These are phyloP conservation scores for Leccinum barrowsii DNA, from an alignment of 768 basidiomycete genomes.

Conservation along the genomic window DNA sequence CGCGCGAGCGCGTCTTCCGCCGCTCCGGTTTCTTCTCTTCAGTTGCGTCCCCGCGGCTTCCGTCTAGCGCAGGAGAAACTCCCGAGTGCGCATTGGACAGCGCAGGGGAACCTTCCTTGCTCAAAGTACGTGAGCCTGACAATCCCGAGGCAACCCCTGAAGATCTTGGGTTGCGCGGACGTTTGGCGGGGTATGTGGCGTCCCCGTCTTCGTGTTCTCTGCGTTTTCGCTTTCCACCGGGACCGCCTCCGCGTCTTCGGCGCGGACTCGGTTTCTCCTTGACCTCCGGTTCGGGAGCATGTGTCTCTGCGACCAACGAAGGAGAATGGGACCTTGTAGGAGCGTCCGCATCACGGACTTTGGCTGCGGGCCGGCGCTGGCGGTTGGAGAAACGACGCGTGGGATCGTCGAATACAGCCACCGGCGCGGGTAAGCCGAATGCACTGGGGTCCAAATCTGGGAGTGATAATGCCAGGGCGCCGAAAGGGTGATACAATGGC, in stretches of 20 bases:
- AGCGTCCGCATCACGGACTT: slow-evolving; percentile 47
- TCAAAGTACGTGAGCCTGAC: slow-evolving; percentile 20
- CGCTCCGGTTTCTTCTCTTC: slow-evolving; percentile 35
- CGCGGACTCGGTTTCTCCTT: slow-evolving; percentile 49
- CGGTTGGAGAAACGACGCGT: slow-evolving; percentile 43
- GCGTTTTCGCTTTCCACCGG: slow-evolving; percentile 50
- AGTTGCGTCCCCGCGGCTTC: slow-evolving; percentile 6
- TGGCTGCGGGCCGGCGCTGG: slow-evolving; percentile 46
- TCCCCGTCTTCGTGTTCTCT: slow-evolving; percentile 62
- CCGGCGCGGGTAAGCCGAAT: slow-evolving; percentile 53
- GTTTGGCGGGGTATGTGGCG: slow-evolving; percentile 68
- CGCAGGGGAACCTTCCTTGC: slow-evolving; percentile 40
- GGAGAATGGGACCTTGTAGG: slow-evolving; percentile 10
- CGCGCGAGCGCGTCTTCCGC: slow-evolving; percentile 47
- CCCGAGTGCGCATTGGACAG: slow-evolving; percentile 29
- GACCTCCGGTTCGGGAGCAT: slow-evolving; percentile 26
- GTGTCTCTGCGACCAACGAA: slow-evolving; percentile 6
- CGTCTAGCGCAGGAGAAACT: slow-evolving; percentile 22
- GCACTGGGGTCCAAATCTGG: slow-evolving; percentile 57
- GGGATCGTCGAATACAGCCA: slow-evolving; percentile 42
- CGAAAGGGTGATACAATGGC: slow-evolving; percentile 68
- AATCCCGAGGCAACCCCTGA: slow-evolving; percentile 20
- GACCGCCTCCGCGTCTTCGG: slow-evolving; percentile 41
- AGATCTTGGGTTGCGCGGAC: slow-evolving; percentile 51
- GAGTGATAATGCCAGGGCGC: slow-evolving; percentile 58